Evolutionary conservation across 768 basidiomycete genomes (phyloP), one percentile per base, ranked within the genome.

Genomic region (Hypholoma fasciculare): DNA sequence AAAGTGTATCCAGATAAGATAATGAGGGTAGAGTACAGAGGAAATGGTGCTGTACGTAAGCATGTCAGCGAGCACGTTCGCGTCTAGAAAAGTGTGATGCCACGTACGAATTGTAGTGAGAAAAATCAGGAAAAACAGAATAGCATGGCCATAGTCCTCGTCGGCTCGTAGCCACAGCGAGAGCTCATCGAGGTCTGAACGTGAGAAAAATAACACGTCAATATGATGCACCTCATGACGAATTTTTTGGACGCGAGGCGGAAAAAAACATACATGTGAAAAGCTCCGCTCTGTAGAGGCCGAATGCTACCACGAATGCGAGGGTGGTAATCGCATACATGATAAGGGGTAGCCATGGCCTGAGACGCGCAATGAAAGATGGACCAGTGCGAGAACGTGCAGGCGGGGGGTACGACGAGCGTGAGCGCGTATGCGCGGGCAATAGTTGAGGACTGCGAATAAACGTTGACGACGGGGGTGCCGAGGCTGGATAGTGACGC

Each of bases 11-110:
- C 94, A 43, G 93, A 91, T 63, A 97, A 79, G 63, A 93, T 85
- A 69, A 96, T 95, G 73, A 97, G 80, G 0, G 95, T 96, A 64
- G 92, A 95, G 75, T 96, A 97, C 55, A 97, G 78, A 37, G 95
- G 95, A 49, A 97, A 67, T 37, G 95, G 95, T 42, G 95, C 92
- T 94, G 57, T 53, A 38, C 54, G 54, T 52, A 17, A 51, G 19
- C 38, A 49, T 38, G 49, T 39, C 60, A 60, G 59, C 40, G 40
- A 17, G 40, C 16, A 34, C 40, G 54, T 37, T 17, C 52, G 12
- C 11, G 49, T 1, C 13, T 20, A 42, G 37, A n/a, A n/a, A n/a
- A n/a, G n/a, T n/a, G 34, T 43, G 38, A 46, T 27, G 54, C 26
- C 74, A 75, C 92, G 76, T 74, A 94, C 92, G 92, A 72, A 94